Evolutionary conservation across 495 filamentous ascomycete species (phyloP), one percentile per base, ranked within the genome.

Genomic region (Lichina pygmaea): DNA sequence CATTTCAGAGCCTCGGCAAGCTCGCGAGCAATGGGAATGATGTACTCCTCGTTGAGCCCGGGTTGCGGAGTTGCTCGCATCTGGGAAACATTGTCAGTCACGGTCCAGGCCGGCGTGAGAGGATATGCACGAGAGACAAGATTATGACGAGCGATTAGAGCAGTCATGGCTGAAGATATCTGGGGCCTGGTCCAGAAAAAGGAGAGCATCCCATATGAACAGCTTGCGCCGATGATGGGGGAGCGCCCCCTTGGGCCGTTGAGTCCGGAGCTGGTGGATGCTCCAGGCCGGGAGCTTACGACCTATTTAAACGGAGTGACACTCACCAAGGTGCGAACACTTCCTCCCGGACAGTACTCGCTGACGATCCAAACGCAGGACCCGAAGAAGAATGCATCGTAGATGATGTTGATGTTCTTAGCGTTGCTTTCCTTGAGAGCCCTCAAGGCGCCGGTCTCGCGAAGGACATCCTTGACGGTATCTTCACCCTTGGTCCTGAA

Each of bases 281-380:
- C 24, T 4, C 24, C 24, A 24, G 24, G 1, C 24, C 2, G 24
- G 24, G 24, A 24, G 24, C 24, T 1, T 24, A 24, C 24, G 24
- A 39, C 36, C 2, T 11, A 39, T 39, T 11, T 2, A 11, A 11
- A 15, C 36, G 36, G 6, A 15, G 36, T 15, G 10, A 15, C 30
- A 52, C 59, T 58, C 58, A 84, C 78, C 51, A 97, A 59, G 8
- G 91, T 94, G 42, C 81, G 72, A n/a, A 97, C 77, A 61, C 86
- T 93, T 32, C 89, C 89, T 46, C 89, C 89, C 30, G 83, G 84
- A 51, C 85, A 93, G 57, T 93, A 92, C 54, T 95, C 89, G 47
- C 80, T 91, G 46, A 94, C 76, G 59, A 97, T 75, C 89, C 89
- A 97, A 60, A 97, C 70, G 51, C 86, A 73, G 44, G 80, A 73